Conservation (phyloP, 139 green algal species). For the Desmodesmus armatus region DNA sequence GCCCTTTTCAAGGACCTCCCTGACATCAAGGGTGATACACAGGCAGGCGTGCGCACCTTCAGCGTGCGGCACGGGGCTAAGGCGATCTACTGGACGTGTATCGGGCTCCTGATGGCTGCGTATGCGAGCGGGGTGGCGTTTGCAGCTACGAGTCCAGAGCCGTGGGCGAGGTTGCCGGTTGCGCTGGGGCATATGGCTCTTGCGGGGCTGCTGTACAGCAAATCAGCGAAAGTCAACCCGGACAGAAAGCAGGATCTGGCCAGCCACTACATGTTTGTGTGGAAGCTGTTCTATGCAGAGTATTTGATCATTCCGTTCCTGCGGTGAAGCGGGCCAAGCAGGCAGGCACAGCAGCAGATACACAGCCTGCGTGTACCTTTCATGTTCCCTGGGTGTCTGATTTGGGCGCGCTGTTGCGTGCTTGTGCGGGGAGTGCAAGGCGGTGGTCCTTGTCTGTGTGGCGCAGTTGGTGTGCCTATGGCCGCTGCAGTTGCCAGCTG, state of each 20-base stretch:
- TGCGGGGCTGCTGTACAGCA: conserved; percentile 43
- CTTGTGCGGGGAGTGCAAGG: too few relatives aligned
- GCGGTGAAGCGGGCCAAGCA: conserved; percentile 49
- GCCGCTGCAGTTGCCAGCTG: too few relatives aligned
- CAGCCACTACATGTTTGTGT: conserved; percentile 84
- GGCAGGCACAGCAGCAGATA: too few relatives aligned
- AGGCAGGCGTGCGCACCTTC: conserved; percentile 80
- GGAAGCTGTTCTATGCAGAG: conserved; percentile 95
- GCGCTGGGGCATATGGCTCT: conserved; percentile 58
- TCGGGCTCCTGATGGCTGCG: conserved; percentile 75
- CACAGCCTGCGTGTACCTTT: too few relatives aligned
- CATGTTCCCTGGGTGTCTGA: too few relatives aligned
- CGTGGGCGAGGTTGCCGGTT: conserved; percentile 60
- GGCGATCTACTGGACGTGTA: conserved; percentile 90
- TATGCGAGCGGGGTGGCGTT: conserved; percentile 77
- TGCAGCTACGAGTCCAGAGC: conserved; percentile 48
- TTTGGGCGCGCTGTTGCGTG: too few relatives aligned
- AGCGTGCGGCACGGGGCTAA: conserved; percentile 82
- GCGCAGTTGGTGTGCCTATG: too few relatives aligned
- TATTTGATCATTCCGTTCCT: conserved; percentile 91
- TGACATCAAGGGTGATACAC: conserved; percentile 85
- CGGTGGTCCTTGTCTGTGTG: too few relatives aligned
- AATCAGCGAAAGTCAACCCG: conserved; percentile 62
- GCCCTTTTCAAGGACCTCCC: conserved; percentile 98
- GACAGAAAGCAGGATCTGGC: conserved; percentile 54